Evolutionary conservation across 331 rosid species (phyloP), one percentile per base, ranked within the genome.

Genomic region (Cucumis variabilis): DNA sequence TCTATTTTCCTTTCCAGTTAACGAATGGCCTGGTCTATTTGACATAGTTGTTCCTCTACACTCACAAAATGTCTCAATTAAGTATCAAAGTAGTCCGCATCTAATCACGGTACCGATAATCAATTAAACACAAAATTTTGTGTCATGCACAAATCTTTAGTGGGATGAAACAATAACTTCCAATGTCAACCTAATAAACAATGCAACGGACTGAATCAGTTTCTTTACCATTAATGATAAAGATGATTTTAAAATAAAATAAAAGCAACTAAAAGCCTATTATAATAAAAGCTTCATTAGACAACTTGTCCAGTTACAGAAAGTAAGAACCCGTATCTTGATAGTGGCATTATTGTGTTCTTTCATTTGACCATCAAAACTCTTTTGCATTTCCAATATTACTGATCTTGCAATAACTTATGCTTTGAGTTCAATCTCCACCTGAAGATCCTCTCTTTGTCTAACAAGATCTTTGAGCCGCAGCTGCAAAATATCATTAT

Each of bases 391-490:
- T 87, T 92, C 94, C 87, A 97, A 87, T 83, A 97, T 88, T 91
- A 94, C 98, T 69, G 91, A 88, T 92, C 98, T 94, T 84, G 99
- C 99, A 94, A 96, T 91, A 60, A 94, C 74, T 88, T 96, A 98
- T 83, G 97, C 96, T 91, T 91, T 94, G 48, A 97, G 94, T 66
- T 91, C 98, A 89, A 90, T 92, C 93, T 97, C 99, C 92, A 93
- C 63, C 76, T 91, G 94, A 51, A 97, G 85, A 71, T 94, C 98
- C 84, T 92, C 96, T 88, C 98, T 96, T 90, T 94, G 98, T 85
- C 99, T 94, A 28, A 91, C 88, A 87, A 94, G 85, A 73, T 81
- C 89, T 75, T 92, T 95, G 85, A 94, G 90, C 88, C 89, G 94
- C 87, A 89, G 98, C 90, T 91, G 95, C 93, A 94, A 92, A 85